Evolutionary conservation across 371 early-diverging fungal genomes (phyloP).

Genomic region (Apophysomyces variabilis): DNA sequence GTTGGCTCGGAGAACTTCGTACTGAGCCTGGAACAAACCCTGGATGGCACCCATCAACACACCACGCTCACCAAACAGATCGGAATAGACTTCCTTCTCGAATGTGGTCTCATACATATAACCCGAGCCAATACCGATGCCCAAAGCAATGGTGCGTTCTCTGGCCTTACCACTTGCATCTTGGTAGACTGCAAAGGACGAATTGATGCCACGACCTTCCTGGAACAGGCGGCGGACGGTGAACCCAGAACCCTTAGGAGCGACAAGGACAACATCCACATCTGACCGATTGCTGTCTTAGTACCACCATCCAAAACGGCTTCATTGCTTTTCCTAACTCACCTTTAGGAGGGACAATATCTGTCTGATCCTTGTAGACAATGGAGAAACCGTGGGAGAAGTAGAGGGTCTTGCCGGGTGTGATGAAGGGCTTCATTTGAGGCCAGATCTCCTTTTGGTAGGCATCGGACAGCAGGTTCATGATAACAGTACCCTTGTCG

Average conservation of each 20-base stretch:
- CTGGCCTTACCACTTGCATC: slow-evolving; percentile 92
- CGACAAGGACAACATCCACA: slow-evolving; percentile 95
- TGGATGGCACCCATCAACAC: slow-evolving; percentile 98
- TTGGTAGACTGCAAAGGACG: slow-evolving; percentile 95
- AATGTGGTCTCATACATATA: slow-evolving; percentile 98
- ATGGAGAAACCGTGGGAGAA: slow-evolving; percentile 98
- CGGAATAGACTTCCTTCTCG: slow-evolving; percentile 96
- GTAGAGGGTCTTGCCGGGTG: slow-evolving; percentile 97
- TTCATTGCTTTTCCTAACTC: slow-evolving; percentile 10
- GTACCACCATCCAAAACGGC: not conserved
- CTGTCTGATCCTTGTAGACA: slow-evolving; percentile 91
- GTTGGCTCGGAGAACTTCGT: slow-evolving; percentile 93
- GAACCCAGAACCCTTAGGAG: slow-evolving; percentile 96
- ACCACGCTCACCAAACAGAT: slow-evolving; percentile 97
- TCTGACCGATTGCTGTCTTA: slow-evolving; percentile 38
- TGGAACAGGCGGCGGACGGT: slow-evolving; percentile 96
- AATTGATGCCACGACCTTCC: slow-evolving; percentile 97
- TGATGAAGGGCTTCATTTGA: slow-evolving; percentile 85
- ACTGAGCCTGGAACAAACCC: slow-evolving; percentile 96
- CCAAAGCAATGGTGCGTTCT: slow-evolving; percentile 91
- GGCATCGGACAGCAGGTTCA: slow-evolving; percentile 97
- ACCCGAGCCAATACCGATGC: slow-evolving; percentile 95
- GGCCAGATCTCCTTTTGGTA: slow-evolving; percentile 95
- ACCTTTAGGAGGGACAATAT: slow-evolving; percentile 85
- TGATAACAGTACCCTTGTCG: slow-evolving; percentile 89